Percentiles rank a stretch among this genome's conserved stretches.
These are phyloP conservation scores for Senna siamea DNA, from an alignment of 306 rosid genomes.

Conservation along the genomic window DNA sequence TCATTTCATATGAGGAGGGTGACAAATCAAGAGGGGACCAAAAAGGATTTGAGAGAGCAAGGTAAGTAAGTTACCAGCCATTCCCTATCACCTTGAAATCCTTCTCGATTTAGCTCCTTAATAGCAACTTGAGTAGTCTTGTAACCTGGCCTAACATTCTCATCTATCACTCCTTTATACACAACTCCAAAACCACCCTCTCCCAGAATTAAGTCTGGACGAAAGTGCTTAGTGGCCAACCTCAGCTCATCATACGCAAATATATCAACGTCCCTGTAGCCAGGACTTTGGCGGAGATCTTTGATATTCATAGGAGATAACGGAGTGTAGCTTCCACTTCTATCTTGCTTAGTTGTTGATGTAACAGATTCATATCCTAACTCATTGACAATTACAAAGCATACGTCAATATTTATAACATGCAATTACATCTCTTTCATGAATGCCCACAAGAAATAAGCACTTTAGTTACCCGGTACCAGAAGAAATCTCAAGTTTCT, in stretches of 20 bases:
- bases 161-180: conserved; percentile 85
- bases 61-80: conserved; percentile 71
- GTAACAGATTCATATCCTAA: conserved; percentile 49
- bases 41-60: conserved; percentile 31
- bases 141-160: conserved; percentile 67
- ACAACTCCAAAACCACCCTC: conserved; percentile 99
- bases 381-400: conserved; percentile 20
- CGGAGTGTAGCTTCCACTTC: conserved; percentile 33
- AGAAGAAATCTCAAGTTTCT: neutral
- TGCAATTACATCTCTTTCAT: neutral
- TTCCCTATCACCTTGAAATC: conserved; percentile 99
- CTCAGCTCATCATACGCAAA: conserved; percentile 77
- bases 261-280: conserved; percentile 68
- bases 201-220: conserved; percentile 84
- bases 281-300: conserved; percentile 76
- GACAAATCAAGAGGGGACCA: neutral
- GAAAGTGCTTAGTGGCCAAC: conserved; percentile 75
- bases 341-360: conserved; percentile 26
- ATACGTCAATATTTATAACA: neutral
- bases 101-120: conserved; percentile 95
- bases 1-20: conserved; percentile 1
- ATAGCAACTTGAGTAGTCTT: conserved; percentile 74
- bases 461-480: neutral
- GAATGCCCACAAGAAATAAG: neutral
- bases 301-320: conserved; percentile 62